These are phyloP conservation scores for Coniophora puteana DNA, from an alignment of 1,284 basidiomycete species.

Conservation along the genomic window DNA sequence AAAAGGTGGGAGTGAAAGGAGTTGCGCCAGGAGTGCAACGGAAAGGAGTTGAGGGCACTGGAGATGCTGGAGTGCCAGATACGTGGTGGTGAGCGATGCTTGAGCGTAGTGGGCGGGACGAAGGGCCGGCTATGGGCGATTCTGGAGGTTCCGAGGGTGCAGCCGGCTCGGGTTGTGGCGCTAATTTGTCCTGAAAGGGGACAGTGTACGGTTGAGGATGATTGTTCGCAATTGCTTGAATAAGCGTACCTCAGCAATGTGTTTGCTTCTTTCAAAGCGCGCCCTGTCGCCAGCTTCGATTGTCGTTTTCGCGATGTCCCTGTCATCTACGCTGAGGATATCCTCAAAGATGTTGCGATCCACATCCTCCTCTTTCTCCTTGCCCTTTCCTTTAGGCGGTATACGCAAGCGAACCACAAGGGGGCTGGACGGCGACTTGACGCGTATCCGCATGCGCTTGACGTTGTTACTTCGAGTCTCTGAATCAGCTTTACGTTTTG, in stretches of 20 bases:
- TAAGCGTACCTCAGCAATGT: conserved; percentile 64
- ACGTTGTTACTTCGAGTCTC: conserved; percentile 25
- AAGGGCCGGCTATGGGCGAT: conserved; percentile 50
- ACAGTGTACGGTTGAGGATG: conserved; percentile 10
- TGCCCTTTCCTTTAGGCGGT: conserved; percentile 55
- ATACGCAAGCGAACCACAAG: conserved; percentile 51
- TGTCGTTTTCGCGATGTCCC: conserved; percentile 73
- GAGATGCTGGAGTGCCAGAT: conserved; percentile 30
- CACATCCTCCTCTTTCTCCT: conserved; percentile 56
- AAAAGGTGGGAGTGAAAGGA: conserved; percentile 22
- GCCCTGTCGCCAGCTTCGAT: conserved; percentile 68
- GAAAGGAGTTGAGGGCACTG: conserved; percentile 37
- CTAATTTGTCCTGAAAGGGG: conserved; percentile 46
- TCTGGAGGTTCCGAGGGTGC: conserved; percentile 37
- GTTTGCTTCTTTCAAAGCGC: conserved; percentile 72
- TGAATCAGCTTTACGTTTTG: conserved; percentile 20
- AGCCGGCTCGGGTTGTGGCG: conserved; percentile 33
- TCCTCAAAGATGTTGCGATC: conserved; percentile 77
- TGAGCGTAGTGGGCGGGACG: conserved; percentile 64
- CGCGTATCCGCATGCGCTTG: conserved; percentile 38
- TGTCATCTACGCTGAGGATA: conserved; percentile 65
- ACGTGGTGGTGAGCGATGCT: conserved; percentile 33
- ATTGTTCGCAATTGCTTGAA: not conserved
- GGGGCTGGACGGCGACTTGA: conserved; percentile 32
- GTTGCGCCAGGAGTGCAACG: conserved; percentile 32